Base-by-base conservation (phyloP, 164 flowering plant genomes). In the Hamamelis virginiana region DNA sequence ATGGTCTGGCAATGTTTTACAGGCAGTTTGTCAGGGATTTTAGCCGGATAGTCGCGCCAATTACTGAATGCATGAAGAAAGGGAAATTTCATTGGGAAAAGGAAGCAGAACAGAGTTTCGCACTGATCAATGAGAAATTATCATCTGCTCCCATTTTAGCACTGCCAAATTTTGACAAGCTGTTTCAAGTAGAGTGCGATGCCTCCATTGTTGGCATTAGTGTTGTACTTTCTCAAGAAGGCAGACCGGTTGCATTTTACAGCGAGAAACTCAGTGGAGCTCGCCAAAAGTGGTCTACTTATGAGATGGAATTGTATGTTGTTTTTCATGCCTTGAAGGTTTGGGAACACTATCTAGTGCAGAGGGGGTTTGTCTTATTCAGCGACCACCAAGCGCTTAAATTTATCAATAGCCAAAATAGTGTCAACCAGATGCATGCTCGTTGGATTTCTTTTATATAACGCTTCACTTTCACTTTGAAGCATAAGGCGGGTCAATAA, bases 41-140 rank as follows among this genome's bases (percentile, higher is more conserved):
- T 27, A 28, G 43, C 19, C 1, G 1, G 18, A 13, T 59, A 1
- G n/a, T 59, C 9, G 43, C 62, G 6, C 43, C 62, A 5, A 26
- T 59, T 2, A 56, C 56, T 59, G 62, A 59, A 11, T 59, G 62
- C 19, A 12, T 59, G 38, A 59, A 59, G 19, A 27, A 59, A 25
- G 9, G 8, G n/a, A 28, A 26, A 59, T 59, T 59, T 9, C 1
- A 27, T 26, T 59, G 62, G 62, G 27, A 10, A 5, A n/a, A 59
- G 0, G 62, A 59, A 59, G 16, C n/a, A 26, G 19, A 59, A 26
- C 16, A 14, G n/a, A 59, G 62, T 15, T 59, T 59, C 14, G 41
- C 18, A 2, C 18, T 28, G 1, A 15, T 59, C 0, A 59, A 59
- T n/a, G 18, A 26, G n/a, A 59, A 13, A 9, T 26, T 59, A 28